Evolutionary conservation across 345 rosid species (phyloP).

Genomic region (Cardamine resedifolia): DNA sequence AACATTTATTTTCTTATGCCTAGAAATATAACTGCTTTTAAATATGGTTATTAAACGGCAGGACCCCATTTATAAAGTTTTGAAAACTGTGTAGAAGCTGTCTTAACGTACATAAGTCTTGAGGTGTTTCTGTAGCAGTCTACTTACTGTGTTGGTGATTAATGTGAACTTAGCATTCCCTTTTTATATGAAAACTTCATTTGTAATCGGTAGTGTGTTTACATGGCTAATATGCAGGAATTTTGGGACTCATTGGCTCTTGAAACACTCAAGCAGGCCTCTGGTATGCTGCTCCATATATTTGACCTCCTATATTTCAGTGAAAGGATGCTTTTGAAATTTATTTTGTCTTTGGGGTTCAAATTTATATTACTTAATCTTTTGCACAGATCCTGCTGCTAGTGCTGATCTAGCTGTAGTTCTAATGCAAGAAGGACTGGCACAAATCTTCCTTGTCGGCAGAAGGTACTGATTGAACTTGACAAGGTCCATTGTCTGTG

Average conservation of each 20-base stretch:
- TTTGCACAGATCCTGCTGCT: conserved; percentile 77
- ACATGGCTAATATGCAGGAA: conserved; percentile 43
- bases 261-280: conserved; percentile 78
- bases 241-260: conserved; percentile 89
- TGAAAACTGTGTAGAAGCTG: neutral
- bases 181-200: neutral
- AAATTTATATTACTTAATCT: neutral
- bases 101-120: neutral
- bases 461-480: conserved; percentile 59
- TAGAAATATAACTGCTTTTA: neutral
- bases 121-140: neutral
- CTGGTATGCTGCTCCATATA: conserved; percentile 55
- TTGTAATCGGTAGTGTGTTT: neutral
- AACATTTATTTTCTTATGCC: neutral
- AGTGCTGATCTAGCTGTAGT: conserved; percentile 92
- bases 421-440: conserved; percentile 98
- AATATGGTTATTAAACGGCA: neutral
- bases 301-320: neutral
- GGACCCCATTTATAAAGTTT: neutral
- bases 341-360: neutral
- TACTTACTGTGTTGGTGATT: neutral
- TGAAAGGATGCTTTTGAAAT: neutral
- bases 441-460: conserved; percentile 79
- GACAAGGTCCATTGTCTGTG: neutral
- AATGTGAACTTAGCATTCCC: neutral